Evolutionary conservation across 768 basidiomycete species (phyloP).

Genomic region (Fomitopsis pulvina): DNA sequence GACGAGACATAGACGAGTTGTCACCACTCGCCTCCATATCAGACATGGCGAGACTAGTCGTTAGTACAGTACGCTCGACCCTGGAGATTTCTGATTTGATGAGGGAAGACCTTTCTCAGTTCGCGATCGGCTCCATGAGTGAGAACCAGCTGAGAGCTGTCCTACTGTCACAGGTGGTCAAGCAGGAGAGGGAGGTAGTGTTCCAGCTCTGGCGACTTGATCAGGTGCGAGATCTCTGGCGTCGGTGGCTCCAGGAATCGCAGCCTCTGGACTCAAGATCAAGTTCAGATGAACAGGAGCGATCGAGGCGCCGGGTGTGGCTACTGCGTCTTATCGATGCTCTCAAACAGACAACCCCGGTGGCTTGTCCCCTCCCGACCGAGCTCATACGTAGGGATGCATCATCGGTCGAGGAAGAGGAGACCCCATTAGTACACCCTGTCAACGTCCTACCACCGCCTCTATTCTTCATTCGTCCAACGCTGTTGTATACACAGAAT

Average conservation of each 20-base stretch:
- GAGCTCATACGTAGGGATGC: slow-evolving; percentile 6
- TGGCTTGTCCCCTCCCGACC: slow-evolving; percentile 18
- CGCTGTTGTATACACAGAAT: slow-evolving; percentile 57
- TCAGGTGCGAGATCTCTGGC: slow-evolving; percentile 23
- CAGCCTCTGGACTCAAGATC: background rate
- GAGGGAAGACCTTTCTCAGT: slow-evolving; percentile 62
- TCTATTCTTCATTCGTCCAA: slow-evolving; percentile 52
- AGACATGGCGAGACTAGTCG: slow-evolving; percentile 40
- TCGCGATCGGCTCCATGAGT: slow-evolving; percentile 58
- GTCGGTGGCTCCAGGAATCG: slow-evolving; percentile 17
- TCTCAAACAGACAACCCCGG: slow-evolving; percentile 16
- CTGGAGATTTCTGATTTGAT: slow-evolving; percentile 52
- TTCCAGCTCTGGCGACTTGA: slow-evolving; percentile 41
- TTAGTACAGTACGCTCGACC: slow-evolving; percentile 40
- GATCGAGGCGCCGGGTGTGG: slow-evolving; percentile 12
- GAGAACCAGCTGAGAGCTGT: slow-evolving; percentile 49
- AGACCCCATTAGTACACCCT: background rate
- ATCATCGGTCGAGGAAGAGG: background rate
- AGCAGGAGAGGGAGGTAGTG: slow-evolving; percentile 48
- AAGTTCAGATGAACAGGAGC: background rate
- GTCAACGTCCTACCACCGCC: slow-evolving; percentile 55
- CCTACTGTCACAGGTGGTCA: slow-evolving; percentile 46
- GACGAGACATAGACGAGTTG: slow-evolving; percentile 29
- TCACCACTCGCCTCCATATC: slow-evolving; percentile 16
- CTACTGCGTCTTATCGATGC: slow-evolving; percentile 19